phyloP scores from a whole-genome alignment of 129 eudicot species.

The Kitagawia praeruptora region DNA sequence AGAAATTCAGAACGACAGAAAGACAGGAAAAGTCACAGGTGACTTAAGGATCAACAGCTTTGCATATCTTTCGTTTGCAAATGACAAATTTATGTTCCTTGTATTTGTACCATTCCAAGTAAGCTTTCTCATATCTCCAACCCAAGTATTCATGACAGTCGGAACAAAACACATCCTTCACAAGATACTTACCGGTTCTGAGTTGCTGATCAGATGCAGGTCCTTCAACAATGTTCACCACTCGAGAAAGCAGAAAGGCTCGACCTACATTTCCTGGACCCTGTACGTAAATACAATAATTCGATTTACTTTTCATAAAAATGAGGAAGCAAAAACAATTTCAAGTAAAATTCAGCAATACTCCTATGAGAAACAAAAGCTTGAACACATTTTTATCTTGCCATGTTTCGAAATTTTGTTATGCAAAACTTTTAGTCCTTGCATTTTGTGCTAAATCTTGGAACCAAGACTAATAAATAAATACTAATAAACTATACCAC shows the following conservation, averaged over 20 bases:
- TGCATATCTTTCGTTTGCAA: background rate
- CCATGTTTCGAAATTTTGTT: too few species aligned
- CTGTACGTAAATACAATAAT: too few species aligned
- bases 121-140: conserved; percentile 40
- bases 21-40: background rate
- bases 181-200: conserved; percentile 27
- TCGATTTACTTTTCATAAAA: too few species aligned
- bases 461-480: background rate
- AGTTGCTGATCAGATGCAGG: conserved; percentile 22
- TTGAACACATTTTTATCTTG: background rate
- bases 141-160: conserved; percentile 42
- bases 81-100: background rate
- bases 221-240: conserved; percentile 32
- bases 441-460: too few species aligned
- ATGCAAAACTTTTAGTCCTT: too few species aligned
- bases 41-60: background rate
- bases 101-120: background rate
- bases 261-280: conserved; percentile 14
- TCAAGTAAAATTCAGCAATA: too few species aligned
- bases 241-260: conserved; percentile 40
- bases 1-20: background rate
- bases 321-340: too few species aligned
- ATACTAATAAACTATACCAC: conserved; percentile 11
- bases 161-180: conserved; percentile 33
- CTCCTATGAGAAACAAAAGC: too few species aligned